Base-by-base conservation (phyloP, 305 asterid genomes). In the Fraxinus sp. region DNA sequence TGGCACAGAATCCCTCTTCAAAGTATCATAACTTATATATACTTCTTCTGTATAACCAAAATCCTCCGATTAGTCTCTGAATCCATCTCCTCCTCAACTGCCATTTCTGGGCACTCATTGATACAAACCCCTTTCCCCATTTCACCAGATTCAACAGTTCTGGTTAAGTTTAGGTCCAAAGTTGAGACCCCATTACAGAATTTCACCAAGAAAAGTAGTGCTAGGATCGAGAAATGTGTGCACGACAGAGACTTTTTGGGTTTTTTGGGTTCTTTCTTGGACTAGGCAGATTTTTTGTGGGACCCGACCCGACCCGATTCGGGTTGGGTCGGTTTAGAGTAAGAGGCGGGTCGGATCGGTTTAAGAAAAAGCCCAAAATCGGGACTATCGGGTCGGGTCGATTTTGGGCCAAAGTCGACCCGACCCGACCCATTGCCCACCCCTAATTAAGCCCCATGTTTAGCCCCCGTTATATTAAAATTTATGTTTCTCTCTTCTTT, bases 1-100 rank as follows among this genome's bases (percentile, higher is more conserved):
- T 0, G 99, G 98, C 80, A 94, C 97, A 85, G 89, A 82, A 86
- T 94, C 97, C 81, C 98, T 91, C 57, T 77, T 90, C 86, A 95
- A 70, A 8, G 97, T 89, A 18, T 88, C 95, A 72, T 95, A 95
- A 83, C 99, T 95, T n/a, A n/a, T 37, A 95, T 93, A 83, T 87
- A 95, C 55, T 88, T 90, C 77, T 79, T 87, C 84, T 80, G 90
- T 93, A 90, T 82, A 79, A 86, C n/a, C 89, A 94, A 85, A 62
- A 79, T 84, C 87, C 99, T 91, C 83, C 88, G 84, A 76, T 80
- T 88, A 81, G 81, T 86, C 84, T 86, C 90, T 30, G 86, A 79
- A 74, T 85, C 89, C 89, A 88, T 80, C 83, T 81, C 46, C 7
- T 77, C 83, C 14, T 73, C 85, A 26, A 59, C 49, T 36, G 82